Conservation (phyloP, 2,329 filamentous ascomycete species). For the Talaromyces sp. region DNA sequence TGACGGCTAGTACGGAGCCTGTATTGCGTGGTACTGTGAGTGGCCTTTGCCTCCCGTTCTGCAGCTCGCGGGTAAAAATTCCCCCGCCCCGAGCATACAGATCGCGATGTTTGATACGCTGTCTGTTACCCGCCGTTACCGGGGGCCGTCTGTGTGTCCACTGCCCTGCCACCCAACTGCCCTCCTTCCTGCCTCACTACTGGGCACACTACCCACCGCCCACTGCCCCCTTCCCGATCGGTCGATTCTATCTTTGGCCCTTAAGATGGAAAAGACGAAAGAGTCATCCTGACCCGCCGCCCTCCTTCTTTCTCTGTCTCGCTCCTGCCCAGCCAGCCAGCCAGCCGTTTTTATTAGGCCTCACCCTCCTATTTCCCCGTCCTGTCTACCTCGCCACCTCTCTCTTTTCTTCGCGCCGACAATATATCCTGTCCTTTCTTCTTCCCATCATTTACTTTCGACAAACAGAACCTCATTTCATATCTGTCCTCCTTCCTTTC, state of each 20-base stretch:
- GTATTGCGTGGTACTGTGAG: not conserved
- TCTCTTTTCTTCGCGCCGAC: not conserved
- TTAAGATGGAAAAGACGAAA: constrained; percentile 10
- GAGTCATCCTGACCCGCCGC: constrained; percentile 13
- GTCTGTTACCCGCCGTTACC: constrained; percentile 12
- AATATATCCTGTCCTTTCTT: constrained; percentile 2
- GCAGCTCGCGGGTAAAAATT: not conserved
- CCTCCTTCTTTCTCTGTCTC: constrained; percentile 5
- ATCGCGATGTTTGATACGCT: not conserved
- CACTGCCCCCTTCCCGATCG: constrained; percentile 6
- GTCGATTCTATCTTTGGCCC: constrained; percentile 22
- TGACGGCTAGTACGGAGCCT: constrained; percentile 6
- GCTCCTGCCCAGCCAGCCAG: constrained; percentile 1
- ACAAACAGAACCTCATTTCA: not conserved
- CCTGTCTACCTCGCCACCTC: constrained; percentile 1
- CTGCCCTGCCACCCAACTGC: constrained; percentile 13
- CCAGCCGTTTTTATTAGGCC: constrained; percentile 3
- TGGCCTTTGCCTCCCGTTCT: not conserved
- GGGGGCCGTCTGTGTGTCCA: constrained; percentile 14
- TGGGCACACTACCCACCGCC: not conserved
- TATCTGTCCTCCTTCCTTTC: not conserved
- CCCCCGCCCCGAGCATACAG: not conserved
- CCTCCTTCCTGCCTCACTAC: constrained; percentile 19
- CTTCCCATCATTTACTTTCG: not conserved
- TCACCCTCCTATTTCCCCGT: constrained; percentile 2